Evolutionary conservation across 2,329 filamentous ascomycete genomes (phyloP).

Genomic region (Ceratocystiopsis minuta): DNA sequence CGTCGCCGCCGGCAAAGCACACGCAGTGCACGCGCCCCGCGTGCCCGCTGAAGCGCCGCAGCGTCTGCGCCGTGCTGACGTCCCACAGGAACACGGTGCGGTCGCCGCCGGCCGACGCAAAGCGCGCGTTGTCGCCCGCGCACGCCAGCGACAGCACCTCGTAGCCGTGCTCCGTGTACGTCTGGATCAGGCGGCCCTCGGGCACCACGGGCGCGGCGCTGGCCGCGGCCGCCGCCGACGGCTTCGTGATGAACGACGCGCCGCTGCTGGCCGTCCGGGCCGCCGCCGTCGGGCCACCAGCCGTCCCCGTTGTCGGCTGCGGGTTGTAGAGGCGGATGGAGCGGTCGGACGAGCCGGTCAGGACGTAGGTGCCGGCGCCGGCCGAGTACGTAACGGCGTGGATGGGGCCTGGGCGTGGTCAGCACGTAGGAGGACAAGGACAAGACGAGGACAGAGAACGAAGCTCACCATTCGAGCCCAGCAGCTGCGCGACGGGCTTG

Average conservation of each 20-base stretch:
- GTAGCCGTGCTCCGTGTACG: constrained; percentile 80
- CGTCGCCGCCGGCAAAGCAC: constrained; percentile 57
- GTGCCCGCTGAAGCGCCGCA: constrained; percentile 57
- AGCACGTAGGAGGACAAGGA: not conserved
- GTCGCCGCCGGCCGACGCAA: constrained; percentile 79
- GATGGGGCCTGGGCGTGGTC: constrained; percentile 40
- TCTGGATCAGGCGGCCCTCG: constrained; percentile 56
- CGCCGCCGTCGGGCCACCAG: not conserved
- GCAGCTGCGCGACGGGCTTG: constrained; percentile 34
- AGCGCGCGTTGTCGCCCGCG: constrained; percentile 58
- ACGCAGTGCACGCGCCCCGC: constrained; percentile 60
- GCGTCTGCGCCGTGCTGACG: constrained; percentile 60
- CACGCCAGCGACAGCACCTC: constrained; percentile 72
- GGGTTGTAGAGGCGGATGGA: constrained; percentile 77
- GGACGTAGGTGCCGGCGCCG: constrained; percentile 55
- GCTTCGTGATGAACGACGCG: constrained; percentile 5
- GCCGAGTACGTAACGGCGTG: constrained; percentile 59
- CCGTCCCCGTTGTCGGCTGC: constrained; percentile 23
- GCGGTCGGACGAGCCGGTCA: constrained; percentile 75
- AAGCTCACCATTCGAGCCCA: constrained; percentile 38
- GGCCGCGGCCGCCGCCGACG: constrained; percentile 14
- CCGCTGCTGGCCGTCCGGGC: not conserved
- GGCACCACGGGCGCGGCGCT: constrained; percentile 17
- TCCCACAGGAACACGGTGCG: constrained; percentile 90
- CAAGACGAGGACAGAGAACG: not conserved